Base-by-base conservation (phyloP, 1,139 yeast genomes). In the Trichomonascaceae sp. region DNA sequence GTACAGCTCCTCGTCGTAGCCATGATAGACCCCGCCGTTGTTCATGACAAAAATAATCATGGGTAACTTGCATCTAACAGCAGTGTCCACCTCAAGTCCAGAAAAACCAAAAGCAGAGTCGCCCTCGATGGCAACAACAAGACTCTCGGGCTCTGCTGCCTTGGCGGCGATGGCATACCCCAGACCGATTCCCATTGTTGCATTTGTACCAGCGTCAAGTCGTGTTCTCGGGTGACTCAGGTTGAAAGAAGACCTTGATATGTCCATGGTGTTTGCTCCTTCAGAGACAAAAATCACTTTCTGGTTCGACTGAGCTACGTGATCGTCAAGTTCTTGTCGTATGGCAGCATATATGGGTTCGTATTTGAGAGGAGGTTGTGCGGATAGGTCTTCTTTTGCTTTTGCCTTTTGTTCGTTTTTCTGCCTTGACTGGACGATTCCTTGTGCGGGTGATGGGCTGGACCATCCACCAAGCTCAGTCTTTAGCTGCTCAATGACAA, bases 31-130 rank as follows among this genome's bases (percentile, higher is more conserved):
- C 1, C 82, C 82, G 27, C 76, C 67, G 48, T 75, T 75, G 54
- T 75, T 75, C 76, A 75, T 72, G 16, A 75, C 71, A 17, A 70
- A 59, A n/a, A 75, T 56, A 8, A 74, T 52, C 42, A 74, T 52
- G 2, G 76, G 76, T 26, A 74, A 51, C 5, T 60, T 51, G 17
- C 63, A 54, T 30, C 82, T 56, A 4, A 69, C 71, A 1, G 76
- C 69, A 0, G 82, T 75, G 44, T 75, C 82, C 14, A 75, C 45
- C 42, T 75, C 82, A 62, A 74, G 64, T 0, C 71, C 78, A 2
- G 77, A 69, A 47, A 75, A 75, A 1, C 82, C 82, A 56, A 75
- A 73, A 1, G 82, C 81, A 1, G 82, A 75, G 49, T 75, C 82
- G 4, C 82, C 82, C 47, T 72, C 76, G 28, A 75, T 67, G n/a